Evolutionary conservation across 2,329 filamentous ascomycete species (phyloP).

Genomic region (Fusarium duplospermum): DNA sequence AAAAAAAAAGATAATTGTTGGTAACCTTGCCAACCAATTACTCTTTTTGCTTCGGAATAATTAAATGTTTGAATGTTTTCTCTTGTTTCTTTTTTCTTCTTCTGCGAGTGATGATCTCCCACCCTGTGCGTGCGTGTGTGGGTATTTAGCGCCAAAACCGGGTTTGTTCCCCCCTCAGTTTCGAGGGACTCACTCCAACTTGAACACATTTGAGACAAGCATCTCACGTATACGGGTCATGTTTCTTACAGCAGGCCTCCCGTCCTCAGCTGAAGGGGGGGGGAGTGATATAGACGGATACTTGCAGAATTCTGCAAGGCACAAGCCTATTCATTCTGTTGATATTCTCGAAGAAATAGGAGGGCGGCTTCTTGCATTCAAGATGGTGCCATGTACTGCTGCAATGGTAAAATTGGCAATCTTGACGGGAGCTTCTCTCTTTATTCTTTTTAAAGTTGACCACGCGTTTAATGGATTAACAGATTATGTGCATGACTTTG

Average conservation of each 20-base stretch:
- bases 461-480: background rate
- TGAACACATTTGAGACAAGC: background rate
- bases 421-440: background rate
- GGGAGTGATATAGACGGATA: background rate
- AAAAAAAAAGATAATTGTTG: background rate
- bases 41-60: background rate
- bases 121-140: background rate
- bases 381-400: background rate
- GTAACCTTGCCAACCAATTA: background rate
- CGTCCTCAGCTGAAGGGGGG: background rate
- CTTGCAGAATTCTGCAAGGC: slow-evolving; percentile 13
- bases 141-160: background rate
- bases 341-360: background rate
- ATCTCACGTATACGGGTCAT: background rate
- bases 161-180: background rate
- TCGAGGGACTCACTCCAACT: too few species aligned
- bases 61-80: background rate
- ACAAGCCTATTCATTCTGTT: background rate
- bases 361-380: background rate
- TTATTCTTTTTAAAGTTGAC: background rate
- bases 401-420: background rate
- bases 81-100: background rate
- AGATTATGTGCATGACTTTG: background rate
- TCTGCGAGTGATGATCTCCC: background rate
- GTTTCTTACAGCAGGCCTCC: background rate